Evolutionary conservation across 129 eudicot species (phyloP), one percentile per base, ranked within the genome.

Genomic region (Scalesia atractyloides): DNA sequence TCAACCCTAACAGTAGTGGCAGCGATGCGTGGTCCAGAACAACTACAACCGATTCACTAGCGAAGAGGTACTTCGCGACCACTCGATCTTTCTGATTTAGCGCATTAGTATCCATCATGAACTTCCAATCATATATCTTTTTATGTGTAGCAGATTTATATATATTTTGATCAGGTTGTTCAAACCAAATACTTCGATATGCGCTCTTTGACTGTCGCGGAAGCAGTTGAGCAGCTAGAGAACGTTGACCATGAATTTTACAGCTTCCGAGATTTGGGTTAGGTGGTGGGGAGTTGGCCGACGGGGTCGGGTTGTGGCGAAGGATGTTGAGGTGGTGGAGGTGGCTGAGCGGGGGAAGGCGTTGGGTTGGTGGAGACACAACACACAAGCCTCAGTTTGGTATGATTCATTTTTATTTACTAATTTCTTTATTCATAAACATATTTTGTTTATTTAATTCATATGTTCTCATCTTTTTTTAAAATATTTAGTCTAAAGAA

Each of bases 181-280:
- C 90, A 97, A 53, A 90, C 89, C 13, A 90, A 93, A 66, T 87
- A 87, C 76, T 93, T 93, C 50, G 97, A 93, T 13, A 93, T 93
- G 96, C 91, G 96, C 1, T 96, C 98, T 17, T 70, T 93, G 79
- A 87, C 97, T 3, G 87, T 93, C 10, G 33, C 60, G 0, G 98
- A 93, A 79, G 98, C 98, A 56, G 79, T 93, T 22, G 91, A 84
- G 82, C 97, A 93, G 86, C 87, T 90, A 54, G 98, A 93, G 76
- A 87, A 85, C 73, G 86, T 93, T 15, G 92, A 84, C 76, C 98
- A 93, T 62, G 96, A 93, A 80, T 93, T 93, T 73, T 93, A 90
- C 68, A 92, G 90, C 65, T 93, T 90, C 69, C 83, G 96, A 11
- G 87, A 93, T 80, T 30, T 30, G 34, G 34, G 34, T 30, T 30